Percentiles rank a stretch among this genome's conserved stretches.
phyloP scores from a whole-genome alignment of 2,329 filamentous ascomycete species.

The Diplodia mutila region DNA sequence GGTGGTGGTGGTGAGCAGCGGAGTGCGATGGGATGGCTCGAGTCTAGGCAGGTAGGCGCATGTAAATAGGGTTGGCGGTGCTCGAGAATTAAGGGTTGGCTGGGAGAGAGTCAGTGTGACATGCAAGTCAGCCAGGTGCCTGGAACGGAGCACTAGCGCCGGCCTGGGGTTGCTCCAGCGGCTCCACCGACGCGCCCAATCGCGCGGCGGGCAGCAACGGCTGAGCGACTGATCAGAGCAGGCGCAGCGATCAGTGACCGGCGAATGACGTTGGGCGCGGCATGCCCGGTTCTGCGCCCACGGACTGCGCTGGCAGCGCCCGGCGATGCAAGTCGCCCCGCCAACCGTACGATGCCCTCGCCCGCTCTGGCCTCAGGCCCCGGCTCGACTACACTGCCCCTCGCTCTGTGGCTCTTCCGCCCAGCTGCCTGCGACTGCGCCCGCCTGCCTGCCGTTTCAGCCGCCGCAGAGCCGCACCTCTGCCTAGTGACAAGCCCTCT shows the following conservation, averaged over 20 bases:
- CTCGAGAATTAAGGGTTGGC: constrained; percentile 25
- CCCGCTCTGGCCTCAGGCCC: not conserved
- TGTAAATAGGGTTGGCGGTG: constrained; percentile 25
- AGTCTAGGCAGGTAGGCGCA: not conserved
- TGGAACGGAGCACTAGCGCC: constrained; percentile 15
- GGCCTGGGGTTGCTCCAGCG: constrained; percentile 20
- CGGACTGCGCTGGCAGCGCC: constrained; percentile 11
- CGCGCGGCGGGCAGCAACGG: constrained; percentile 19
- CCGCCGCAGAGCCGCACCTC: constrained; percentile 22
- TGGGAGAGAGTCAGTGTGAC: constrained; percentile 25
- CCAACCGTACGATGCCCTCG: not conserved
- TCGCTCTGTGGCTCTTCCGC: not conserved
- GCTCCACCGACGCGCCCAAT: constrained; percentile 11
- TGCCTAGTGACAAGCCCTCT: not conserved
- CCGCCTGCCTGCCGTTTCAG: constrained; percentile 15
- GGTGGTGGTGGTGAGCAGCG: not conserved
- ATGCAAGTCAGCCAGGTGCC: constrained; percentile 18
- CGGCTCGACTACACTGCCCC: not conserved
- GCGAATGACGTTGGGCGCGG: constrained; percentile 22
- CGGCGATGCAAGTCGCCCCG: not conserved
- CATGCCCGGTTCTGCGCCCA: constrained; percentile 14
- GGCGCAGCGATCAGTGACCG: constrained; percentile 23
- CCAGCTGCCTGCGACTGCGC: constrained; percentile 21
- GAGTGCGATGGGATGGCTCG: constrained; percentile 17
- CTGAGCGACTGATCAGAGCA: constrained; percentile 23